Evolutionary conservation across 495 filamentous ascomycete genomes (phyloP), one percentile per base, ranked within the genome.

Genomic region (Ramalina intermedia): DNA sequence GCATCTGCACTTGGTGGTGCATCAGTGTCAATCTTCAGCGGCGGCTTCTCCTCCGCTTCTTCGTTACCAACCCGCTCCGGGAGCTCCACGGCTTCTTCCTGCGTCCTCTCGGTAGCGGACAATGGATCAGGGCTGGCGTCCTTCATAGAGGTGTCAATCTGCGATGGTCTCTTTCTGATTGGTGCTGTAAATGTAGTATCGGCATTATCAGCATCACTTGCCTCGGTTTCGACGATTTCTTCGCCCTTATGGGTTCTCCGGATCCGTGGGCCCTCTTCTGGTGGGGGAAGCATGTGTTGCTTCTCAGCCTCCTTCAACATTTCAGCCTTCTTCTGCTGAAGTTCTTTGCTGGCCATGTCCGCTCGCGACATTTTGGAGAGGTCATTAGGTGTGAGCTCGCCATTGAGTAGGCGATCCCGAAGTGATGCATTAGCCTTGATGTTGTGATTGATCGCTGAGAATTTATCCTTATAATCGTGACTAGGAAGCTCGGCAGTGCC

Each of bases 161-260:
- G 66, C 7, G 60, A 59, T 20, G 62, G 49, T 33, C 51, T 58
- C 27, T 65, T 68, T 50, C 70, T 69, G 11, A 58, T 59, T 17
- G 63, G 60, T 26, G 65, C 52, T 16, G 69, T 68, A 51, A 78
- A 76, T 27, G 74, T 66, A 4, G 72, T 67, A 47, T 75, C 73
- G 37, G 55, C 44, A 8, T 61, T 68, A 16, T 70, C 58, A 12
- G 61, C 66, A 50, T 58, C 59, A 27, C 71, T 61, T 18, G 58
- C 57, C 4, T 81, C 84, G 29, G 84, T 80, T 45, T 85, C 87
- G 35, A 98, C 75, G 13, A 94, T 50, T 58, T 98, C 91, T 50
- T 96, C 89, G 26, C 91, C 91, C 63, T 96, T 98, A 62, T 96
- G 91, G 2, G 90, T 96, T 54, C 84, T 80, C 56, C 88, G 76